phyloP scores from a whole-genome alignment of 768 basidiomycete genomes.

The Hypholoma sublateritium region DNA sequence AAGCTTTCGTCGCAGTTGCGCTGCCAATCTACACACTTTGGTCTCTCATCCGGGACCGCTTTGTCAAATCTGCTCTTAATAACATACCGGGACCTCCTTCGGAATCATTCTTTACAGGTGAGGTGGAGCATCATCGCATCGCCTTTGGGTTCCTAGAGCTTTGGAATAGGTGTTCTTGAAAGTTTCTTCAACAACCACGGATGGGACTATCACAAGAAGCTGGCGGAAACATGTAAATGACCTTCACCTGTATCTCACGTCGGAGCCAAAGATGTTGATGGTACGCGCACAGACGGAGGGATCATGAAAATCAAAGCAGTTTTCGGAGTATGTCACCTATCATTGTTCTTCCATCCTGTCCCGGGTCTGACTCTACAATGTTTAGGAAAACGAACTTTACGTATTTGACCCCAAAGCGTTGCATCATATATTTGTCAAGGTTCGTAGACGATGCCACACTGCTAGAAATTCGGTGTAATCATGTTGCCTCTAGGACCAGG shows the following conservation, averaged over 20 bases:
- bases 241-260: neutral
- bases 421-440: constrained; percentile 44
- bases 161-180: constrained; percentile 30
- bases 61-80: constrained; percentile 23
- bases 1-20: neutral
- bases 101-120: constrained; percentile 33
- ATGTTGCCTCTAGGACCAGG: constrained; percentile 23
- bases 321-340: constrained; percentile 29
- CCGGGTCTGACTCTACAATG: neutral
- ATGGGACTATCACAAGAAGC: constrained; percentile 34
- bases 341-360: neutral
- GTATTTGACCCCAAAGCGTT: constrained; percentile 45
- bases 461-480: neutral
- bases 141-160: neutral
- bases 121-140: neutral
- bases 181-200: constrained; percentile 30
- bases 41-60: neutral
- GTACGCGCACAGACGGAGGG: constrained; percentile 22
- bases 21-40: neutral
- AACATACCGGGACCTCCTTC: constrained; percentile 39
- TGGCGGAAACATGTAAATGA: constrained; percentile 30
- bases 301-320: constrained; percentile 30
- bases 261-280: neutral
- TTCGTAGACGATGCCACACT: constrained; percentile 8
- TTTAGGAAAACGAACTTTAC: constrained; percentile 32